Conservation (phyloP, 2,329 filamentous ascomycete genomes). For the Exserohilum rostratum region DNA sequence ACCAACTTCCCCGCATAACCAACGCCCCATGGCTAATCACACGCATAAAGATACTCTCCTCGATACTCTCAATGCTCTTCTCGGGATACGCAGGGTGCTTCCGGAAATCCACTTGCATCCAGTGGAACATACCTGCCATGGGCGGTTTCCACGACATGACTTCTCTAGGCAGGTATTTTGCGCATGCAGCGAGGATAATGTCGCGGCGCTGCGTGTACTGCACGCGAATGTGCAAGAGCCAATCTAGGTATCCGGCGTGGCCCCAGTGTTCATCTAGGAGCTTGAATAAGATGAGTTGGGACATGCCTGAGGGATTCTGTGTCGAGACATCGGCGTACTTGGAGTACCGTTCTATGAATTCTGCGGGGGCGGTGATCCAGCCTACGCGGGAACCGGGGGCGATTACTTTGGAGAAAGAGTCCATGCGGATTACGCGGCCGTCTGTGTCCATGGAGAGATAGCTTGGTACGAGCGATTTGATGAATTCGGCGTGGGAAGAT, state of each 20-base stretch:
- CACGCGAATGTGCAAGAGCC: constrained; percentile 81
- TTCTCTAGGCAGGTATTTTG: constrained; percentile 73
- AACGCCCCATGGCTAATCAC: constrained; percentile 79
- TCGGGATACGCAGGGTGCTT: constrained; percentile 66
- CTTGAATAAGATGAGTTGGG: constrained; percentile 84
- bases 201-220: constrained; percentile 84
- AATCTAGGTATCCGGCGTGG: constrained; percentile 84
- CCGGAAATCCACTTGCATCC: constrained; percentile 71
- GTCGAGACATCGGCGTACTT: constrained; percentile 82
- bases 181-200: constrained; percentile 78
- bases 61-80: constrained; percentile 66
- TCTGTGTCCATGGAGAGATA: constrained; percentile 82
- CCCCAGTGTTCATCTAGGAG: constrained; percentile 94
- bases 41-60: constrained; percentile 83
- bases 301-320: constrained; percentile 84
- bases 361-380: constrained; percentile 87
- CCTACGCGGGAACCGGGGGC: constrained; percentile 81
- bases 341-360: constrained; percentile 81
- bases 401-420: constrained; percentile 92
- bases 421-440: constrained; percentile 86
- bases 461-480: constrained; percentile 74
- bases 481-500: constrained; percentile 71
- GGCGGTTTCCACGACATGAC: constrained; percentile 82
- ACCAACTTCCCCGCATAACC: constrained; percentile 87
- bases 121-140: constrained; percentile 93